Percentiles rank a stretch among this genome's conserved stretches.
Conservation (phyloP, 2,329 filamentous ascomycete genomes). For the Fusarium keratoplasticum region DNA sequence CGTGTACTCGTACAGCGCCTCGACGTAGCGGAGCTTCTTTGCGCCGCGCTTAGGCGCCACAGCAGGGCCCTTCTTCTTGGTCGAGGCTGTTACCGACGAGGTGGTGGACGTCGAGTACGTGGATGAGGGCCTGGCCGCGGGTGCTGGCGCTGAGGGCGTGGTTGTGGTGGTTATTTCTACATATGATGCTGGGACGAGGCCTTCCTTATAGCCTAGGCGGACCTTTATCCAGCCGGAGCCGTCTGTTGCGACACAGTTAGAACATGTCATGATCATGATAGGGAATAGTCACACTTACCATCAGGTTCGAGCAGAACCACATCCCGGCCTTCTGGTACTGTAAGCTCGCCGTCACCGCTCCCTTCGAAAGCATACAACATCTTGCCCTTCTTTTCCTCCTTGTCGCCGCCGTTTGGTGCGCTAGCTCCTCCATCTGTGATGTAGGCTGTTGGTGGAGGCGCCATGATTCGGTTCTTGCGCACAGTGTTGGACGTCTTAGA, state of each 20-base stretch:
- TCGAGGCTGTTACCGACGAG: constrained; percentile 48
- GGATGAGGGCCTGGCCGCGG: constrained; percentile 74
- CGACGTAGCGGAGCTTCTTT: constrained; percentile 93
- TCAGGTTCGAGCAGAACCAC: constrained; percentile 86
- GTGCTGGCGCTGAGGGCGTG: constrained; percentile 55
- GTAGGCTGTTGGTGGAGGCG: constrained; percentile 87
- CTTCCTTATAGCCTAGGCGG: constrained; percentile 78
- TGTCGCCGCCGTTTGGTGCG: constrained; percentile 56
- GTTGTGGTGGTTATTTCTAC: constrained; percentile 72
- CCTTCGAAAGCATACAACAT: constrained; percentile 93
- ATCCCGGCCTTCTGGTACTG: constrained; percentile 81
- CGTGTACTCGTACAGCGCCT: constrained; percentile 92
- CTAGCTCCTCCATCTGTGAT: constrained; percentile 72
- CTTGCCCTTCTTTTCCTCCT: constrained; percentile 73
- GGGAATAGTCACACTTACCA: constrained; percentile 68
- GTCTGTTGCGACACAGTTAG: constrained; percentile 65
- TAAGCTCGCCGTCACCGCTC: constrained; percentile 83
- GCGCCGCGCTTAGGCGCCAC: constrained; percentile 91
- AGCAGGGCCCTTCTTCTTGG: constrained; percentile 89
- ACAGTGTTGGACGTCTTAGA: constrained; percentile 46
- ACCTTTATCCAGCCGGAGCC: constrained; percentile 94
- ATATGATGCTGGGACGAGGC: constrained; percentile 89
- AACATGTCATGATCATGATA: neutral
- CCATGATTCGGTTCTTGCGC: constrained; percentile 80
- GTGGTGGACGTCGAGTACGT: constrained; percentile 78